Percentiles rank a stretch among this genome's conserved stretches.
phyloP scores from a whole-genome alignment of 805 yeast species.

The Candida insectorum region DNA sequence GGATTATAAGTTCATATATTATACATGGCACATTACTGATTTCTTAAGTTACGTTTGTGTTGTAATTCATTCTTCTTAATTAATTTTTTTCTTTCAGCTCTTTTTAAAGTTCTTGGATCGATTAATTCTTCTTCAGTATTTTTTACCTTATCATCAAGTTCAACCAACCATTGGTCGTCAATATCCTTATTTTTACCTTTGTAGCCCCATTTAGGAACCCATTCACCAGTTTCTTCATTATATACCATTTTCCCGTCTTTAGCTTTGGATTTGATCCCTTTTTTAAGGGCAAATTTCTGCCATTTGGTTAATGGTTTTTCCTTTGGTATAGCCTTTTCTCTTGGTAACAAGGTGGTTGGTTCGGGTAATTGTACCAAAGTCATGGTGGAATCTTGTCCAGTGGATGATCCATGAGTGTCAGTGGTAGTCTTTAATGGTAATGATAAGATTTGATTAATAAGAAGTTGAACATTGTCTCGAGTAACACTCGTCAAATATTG shows the following conservation, averaged over 20 bases:
- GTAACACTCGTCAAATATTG: constrained; percentile 60
- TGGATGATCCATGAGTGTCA: constrained; percentile 56
- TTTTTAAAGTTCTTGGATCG: constrained; percentile 80
- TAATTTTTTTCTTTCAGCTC: constrained; percentile 81
- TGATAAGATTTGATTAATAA: constrained; percentile 86
- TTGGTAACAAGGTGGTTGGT: constrained; percentile 76
- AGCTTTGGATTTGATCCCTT: constrained; percentile 89
- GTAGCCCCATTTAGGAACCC: constrained; percentile 99
- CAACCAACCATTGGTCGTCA: constrained; percentile 95
- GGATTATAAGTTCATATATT: constrained; percentile 2
- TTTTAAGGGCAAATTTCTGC: constrained; percentile 94
- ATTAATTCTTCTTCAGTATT: constrained; percentile 54
- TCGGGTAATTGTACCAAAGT: constrained; percentile 83
- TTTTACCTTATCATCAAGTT: constrained; percentile 73
- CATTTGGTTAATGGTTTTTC: constrained; percentile 90
- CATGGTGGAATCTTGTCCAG: constrained; percentile 69
- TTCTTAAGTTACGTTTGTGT: constrained; percentile 74
- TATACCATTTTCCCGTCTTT: constrained; percentile 85
- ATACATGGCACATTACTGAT: constrained; percentile 1
- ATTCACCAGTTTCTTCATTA: constrained; percentile 86
- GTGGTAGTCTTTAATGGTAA: constrained; percentile 87
- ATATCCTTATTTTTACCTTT: constrained; percentile 84
- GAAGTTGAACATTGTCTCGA: constrained; percentile 89
- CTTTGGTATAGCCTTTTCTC: constrained; percentile 95
- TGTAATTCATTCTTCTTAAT: constrained; percentile 82